Conservation (phyloP, 108 stramenopile genomes). For the Nannochloropsis oceanica region DNA sequence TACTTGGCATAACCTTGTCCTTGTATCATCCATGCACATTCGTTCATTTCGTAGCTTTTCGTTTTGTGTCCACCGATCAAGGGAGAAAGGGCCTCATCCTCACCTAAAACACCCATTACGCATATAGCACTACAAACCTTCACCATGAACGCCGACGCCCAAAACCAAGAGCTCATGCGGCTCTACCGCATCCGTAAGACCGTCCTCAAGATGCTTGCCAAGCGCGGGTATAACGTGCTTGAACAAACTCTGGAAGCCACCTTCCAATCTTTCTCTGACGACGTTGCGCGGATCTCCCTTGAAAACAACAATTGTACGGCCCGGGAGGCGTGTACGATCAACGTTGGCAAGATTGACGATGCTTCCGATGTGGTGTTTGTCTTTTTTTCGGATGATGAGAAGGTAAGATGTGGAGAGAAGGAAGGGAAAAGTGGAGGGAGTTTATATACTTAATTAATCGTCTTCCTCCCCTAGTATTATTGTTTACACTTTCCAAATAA, state of each 20-base stretch:
- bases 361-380: constrained; percentile 37
- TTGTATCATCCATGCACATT: too few relatives aligned
- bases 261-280: neutral
- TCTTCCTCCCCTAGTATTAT: too few relatives aligned
- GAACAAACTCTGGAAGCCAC: constrained; percentile 11
- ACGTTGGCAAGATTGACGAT: constrained; percentile 38
- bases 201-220: constrained; percentile 41
- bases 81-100: too few relatives aligned
- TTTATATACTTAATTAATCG: too few relatives aligned
- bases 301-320: neutral
- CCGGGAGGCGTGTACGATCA: constrained; percentile 15
- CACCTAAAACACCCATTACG: too few relatives aligned
- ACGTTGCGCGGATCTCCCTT: neutral
- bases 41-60: too few relatives aligned
- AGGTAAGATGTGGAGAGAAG: neutral
- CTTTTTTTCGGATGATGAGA: constrained; percentile 44
- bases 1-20: too few relatives aligned
- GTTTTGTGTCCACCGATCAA: too few relatives aligned
- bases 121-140: too few relatives aligned
- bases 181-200: constrained; percentile 41
- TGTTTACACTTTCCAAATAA: too few relatives aligned
- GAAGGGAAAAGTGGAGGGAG: neutral
- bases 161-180: neutral
- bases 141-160: neutral
- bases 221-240: constrained; percentile 38